Evolutionary conservation across 768 basidiomycete species (phyloP).

Genomic region (Rhodotorula babjevae): DNA sequence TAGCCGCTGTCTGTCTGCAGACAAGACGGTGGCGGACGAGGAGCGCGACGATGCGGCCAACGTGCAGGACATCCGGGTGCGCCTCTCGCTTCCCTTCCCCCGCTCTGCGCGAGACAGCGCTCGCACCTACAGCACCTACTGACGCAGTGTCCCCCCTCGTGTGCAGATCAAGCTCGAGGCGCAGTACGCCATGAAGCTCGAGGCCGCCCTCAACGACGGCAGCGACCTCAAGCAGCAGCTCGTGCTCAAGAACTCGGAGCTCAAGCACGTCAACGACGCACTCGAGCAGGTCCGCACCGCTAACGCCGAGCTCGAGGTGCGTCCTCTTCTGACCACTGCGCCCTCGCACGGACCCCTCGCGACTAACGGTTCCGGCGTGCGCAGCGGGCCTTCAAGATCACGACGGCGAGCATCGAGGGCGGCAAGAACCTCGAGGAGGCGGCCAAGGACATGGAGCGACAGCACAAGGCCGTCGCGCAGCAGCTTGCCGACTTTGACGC

Average conservation of each 20-base stretch:
- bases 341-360: too few relatives aligned
- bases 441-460: constrained; percentile 92
- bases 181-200: constrained; percentile 87
- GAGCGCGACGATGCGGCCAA: constrained; percentile 78
- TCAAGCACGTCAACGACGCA: constrained; percentile 73
- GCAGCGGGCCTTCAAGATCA: constrained; percentile 93
- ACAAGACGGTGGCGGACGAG: constrained; percentile 87
- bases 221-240: constrained; percentile 82
- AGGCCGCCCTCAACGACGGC: constrained; percentile 78
- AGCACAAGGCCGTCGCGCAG: constrained; percentile 93
- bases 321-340: constrained; percentile 12
- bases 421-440: constrained; percentile 95
- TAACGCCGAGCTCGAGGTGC: constrained; percentile 95
- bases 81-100: constrained; percentile 40
- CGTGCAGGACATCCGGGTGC: constrained; percentile 83
- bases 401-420: constrained; percentile 93
- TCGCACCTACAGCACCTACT: too few relatives aligned
- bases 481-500: constrained; percentile 97
- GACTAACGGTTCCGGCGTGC: neutral
- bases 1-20: constrained; percentile 49
- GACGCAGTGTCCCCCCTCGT: neutral
- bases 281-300: constrained; percentile 91
- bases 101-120: too few relatives aligned
- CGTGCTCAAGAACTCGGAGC: constrained; percentile 75
- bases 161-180: constrained; percentile 84